Percentiles rank a stretch among this genome's conserved stretches.
phyloP scores from a whole-genome alignment of 2,329 filamentous ascomycete genomes.

The Sporothrix protearum region DNA sequence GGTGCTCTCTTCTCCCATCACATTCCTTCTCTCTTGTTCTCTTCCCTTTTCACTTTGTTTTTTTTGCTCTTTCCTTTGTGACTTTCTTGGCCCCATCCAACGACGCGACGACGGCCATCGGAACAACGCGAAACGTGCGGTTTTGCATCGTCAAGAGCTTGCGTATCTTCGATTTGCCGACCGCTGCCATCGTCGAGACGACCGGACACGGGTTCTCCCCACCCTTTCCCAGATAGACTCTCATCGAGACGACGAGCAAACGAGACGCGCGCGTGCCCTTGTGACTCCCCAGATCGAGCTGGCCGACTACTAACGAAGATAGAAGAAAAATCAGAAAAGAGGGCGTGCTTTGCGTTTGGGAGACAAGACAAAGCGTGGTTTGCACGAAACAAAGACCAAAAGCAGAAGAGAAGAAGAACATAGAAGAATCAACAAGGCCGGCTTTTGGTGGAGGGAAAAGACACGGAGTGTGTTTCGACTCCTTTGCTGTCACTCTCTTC shows the following conservation, averaged over 20 bases:
- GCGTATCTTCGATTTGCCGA: background rate
- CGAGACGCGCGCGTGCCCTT: background rate
- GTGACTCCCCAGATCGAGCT: background rate
- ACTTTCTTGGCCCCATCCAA: background rate
- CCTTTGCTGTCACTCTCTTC: slow-evolving; percentile 8
- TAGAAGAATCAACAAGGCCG: slow-evolving; percentile 12
- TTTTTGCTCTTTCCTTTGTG: background rate
- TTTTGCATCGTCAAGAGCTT: background rate
- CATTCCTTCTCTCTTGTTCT: background rate
- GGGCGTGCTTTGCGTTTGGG: slow-evolving; percentile 1
- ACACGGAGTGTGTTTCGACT: slow-evolving; percentile 8
- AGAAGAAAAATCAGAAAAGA: background rate
- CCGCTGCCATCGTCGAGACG: slow-evolving; percentile 6
- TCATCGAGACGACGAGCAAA: background rate
- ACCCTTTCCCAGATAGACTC: background rate
- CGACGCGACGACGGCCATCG: background rate
- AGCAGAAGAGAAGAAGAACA: background rate
- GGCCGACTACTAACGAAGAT: background rate
- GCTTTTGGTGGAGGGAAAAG: slow-evolving; percentile 23
- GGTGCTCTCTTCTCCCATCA: background rate
- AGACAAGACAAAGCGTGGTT: slow-evolving; percentile 18
- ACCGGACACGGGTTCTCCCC: background rate
- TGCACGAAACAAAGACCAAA: background rate
- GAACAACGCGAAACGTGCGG: slow-evolving; percentile 5
- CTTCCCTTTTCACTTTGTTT: background rate